Base-by-base conservation (phyloP, 2,329 filamentous ascomycete species). In the Cladosporium sp. region DNA sequence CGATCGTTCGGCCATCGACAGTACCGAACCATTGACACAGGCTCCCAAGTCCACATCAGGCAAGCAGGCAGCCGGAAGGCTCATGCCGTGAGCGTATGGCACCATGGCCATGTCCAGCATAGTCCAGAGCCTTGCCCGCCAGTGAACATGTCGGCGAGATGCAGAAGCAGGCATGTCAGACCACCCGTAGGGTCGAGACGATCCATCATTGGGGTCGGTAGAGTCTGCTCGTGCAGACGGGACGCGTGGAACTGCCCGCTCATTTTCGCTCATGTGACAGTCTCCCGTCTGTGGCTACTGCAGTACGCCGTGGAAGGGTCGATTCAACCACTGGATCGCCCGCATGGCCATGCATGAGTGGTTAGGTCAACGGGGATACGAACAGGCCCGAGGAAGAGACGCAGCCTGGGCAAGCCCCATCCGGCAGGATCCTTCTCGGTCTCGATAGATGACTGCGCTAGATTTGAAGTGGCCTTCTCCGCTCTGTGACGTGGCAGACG, bases 401-500 rank as follows among this genome's bases (percentile, higher is more conserved):
- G 64, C 66, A 78, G 75, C 78, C 76, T 73, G 79, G 72, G 77
- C 78, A 78, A 78, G 79, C 77, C 78, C 78, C 67, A 65, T 68
- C 44, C 62, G 57, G 59, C 54, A 61, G 66, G 62, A 65, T 47
- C 57, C 60, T 64, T 64, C 59, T 66, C 54, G 57, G 68, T 64
- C 71, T 65, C 64, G 64, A 60, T 65, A 75, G 75, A 74, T 72
- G 74, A 72, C 70, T 72, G 79, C 78, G 78, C 80, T 82, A 82
- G 80, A 77, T 78, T 77, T 75, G 77, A 78, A 79, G 79, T 80
- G 76, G 76, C 77, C 76, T 78, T 81, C 80, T 81, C 79, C 81
- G 80, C 82, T 81, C 78, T 81, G 81, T 82, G 80, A 83, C 81
- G 81, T 83, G 81, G 81, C 81, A 78, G 77, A 69, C 76, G 74